phyloP scores from a whole-genome alignment of 805 yeast genomes.

The Soucietia sequanensis region DNA sequence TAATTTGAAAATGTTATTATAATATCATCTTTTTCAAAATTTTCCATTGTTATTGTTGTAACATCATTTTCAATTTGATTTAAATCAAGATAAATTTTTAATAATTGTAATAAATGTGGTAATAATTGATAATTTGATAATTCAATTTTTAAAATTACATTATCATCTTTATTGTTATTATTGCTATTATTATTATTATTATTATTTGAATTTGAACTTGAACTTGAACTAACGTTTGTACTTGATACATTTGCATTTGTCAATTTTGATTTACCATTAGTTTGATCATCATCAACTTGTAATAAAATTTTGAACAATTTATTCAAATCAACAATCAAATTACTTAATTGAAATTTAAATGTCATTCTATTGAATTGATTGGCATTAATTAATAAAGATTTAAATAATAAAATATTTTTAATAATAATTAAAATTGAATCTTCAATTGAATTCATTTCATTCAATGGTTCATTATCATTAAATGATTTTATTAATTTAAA shows the following conservation, averaged over 20 bases:
- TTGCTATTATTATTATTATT: too few species aligned
- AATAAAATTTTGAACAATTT: slow-evolving; percentile 4
- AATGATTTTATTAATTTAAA: not conserved
- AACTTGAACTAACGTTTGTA: not conserved
- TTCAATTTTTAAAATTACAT: slow-evolving; percentile 15
- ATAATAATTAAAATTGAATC: slow-evolving; percentile 2
- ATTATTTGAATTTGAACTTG: not conserved
- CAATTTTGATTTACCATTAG: slow-evolving; percentile 3
- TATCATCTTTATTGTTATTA: slow-evolving; percentile 1
- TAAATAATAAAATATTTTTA: slow-evolving; percentile 10
- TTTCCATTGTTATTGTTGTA: slow-evolving; percentile 7
- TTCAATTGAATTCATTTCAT: not conserved
- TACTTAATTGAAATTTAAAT: slow-evolving; percentile 2
- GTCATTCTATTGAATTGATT: not conserved
- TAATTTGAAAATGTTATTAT: slow-evolving; percentile 2
- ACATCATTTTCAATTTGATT: slow-evolving; percentile 6
- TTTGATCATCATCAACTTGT: slow-evolving; percentile 4
- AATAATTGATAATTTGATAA: slow-evolving; percentile 29
- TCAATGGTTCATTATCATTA: not conserved
- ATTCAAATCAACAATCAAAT: slow-evolving; percentile 11
- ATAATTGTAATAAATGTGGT: slow-evolving; percentile 30
- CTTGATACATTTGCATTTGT: not conserved
- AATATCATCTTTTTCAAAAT: slow-evolving; percentile 6
- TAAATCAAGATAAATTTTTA: slow-evolving; percentile 25
- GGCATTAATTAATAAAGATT: slow-evolving; percentile 10